Percentiles rank a stretch among this genome's conserved stretches.
phyloP scores from a whole-genome alignment of 108 stramenopile species.

The Skeletonema costatum region DNA sequence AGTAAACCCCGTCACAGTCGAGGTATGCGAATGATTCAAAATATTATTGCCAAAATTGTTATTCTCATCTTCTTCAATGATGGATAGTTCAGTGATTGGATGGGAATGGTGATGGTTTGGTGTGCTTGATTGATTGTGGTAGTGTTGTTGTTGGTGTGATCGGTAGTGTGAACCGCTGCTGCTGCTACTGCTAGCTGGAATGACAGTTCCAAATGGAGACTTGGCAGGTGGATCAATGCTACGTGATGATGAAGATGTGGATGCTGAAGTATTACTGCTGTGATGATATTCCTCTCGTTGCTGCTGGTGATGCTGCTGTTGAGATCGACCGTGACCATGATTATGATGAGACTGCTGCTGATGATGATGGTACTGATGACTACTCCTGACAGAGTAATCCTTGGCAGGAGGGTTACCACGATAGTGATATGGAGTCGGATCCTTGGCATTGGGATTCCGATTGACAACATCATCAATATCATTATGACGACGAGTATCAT shows the following conservation, averaged over 20 bases:
- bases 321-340: not conserved
- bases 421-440: constrained; percentile 41
- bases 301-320: not conserved
- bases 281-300: not conserved
- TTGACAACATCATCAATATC: not conserved
- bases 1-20: constrained; percentile 11
- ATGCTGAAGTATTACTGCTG: not conserved
- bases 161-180: not conserved
- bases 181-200: not conserved
- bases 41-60: not conserved
- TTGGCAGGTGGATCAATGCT: constrained; percentile 42
- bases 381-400: not conserved
- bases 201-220: constrained; percentile 12
- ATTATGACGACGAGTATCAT: not conserved
- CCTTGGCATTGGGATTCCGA: constrained; percentile 2
- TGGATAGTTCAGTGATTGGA: constrained; percentile 22
- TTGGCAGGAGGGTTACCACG: not conserved
- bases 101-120: not conserved
- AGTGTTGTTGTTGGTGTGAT: not conserved
- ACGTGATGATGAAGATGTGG: constrained; percentile 7
- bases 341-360: not conserved
- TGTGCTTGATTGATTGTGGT: not conserved
- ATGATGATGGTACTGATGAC: not conserved
- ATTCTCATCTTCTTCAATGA: constrained; percentile 30
- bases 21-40: not conserved